phyloP scores from a whole-genome alignment of 371 early-diverging fungal species.

The Chytridium lagenaria region DNA sequence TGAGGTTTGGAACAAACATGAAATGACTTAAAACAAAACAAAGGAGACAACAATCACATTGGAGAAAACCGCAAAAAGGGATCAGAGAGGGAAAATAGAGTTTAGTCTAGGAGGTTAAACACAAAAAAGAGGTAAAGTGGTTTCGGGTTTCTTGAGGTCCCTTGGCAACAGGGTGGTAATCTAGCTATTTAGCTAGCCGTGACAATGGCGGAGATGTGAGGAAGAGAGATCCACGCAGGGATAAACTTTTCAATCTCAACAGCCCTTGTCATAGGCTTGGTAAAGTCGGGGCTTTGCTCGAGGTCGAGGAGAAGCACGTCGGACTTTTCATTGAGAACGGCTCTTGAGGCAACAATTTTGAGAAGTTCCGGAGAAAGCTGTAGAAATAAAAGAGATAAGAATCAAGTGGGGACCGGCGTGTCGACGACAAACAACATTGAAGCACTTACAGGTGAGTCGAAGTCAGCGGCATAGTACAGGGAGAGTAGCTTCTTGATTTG shows the following conservation, averaged over 20 bases:
- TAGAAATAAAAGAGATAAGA: constrained; percentile 74
- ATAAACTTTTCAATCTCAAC: constrained; percentile 56
- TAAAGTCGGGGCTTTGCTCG: constrained; percentile 58
- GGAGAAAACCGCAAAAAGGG: too few species aligned
- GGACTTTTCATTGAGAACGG: constrained; percentile 80
- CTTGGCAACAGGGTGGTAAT: too few species aligned
- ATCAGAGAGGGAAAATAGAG: too few species aligned
- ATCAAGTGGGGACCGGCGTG: not conserved
- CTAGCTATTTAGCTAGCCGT: constrained; percentile 4
- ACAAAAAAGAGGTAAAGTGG: too few species aligned
- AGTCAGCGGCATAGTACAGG: constrained; percentile 64
- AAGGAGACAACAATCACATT: too few species aligned
- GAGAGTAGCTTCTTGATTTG: constrained; percentile 95
- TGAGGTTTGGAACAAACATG: too few species aligned
- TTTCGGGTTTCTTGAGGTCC: too few species aligned
- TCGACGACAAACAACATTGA: not conserved
- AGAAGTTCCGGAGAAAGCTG: constrained; percentile 88
- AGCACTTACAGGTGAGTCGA: constrained; percentile 59
- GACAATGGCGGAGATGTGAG: constrained; percentile 12
- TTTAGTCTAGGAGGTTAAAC: too few species aligned
- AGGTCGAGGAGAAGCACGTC: constrained; percentile 86
- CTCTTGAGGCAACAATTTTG: constrained; percentile 86
- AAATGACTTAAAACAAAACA: too few species aligned
- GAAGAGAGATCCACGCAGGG: constrained; percentile 38
- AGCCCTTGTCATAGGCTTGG: constrained; percentile 48